Evolutionary conservation across 257 asterid species (phyloP).

Genomic region (Apocynum venetum): DNA sequence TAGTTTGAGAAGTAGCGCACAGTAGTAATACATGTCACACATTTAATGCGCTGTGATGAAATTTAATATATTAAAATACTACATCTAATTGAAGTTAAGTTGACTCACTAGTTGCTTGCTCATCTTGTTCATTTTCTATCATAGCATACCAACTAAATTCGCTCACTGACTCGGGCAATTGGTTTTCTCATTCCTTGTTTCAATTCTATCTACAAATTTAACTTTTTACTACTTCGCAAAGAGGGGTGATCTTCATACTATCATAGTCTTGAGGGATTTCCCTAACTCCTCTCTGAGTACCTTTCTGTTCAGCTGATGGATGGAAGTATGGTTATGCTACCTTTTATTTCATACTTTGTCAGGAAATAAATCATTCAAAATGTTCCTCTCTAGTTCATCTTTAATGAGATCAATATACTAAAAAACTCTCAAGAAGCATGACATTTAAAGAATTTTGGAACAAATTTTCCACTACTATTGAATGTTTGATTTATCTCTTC

Average conservation of each 20-base stretch:
- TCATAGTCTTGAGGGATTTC: neutral
- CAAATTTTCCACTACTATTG: neutral
- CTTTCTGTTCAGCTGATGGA: neutral
- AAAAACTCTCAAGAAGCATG: neutral
- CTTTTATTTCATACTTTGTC: neutral
- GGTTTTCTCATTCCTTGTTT: neutral
- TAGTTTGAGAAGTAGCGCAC: neutral
- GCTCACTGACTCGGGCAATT: neutral
- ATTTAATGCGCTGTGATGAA: too few species aligned
- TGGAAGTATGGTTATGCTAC: neutral
- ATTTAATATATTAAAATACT: neutral
- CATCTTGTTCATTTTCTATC: neutral
- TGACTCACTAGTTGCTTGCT: neutral
- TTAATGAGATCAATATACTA: neutral
- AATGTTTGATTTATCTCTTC: neutral
- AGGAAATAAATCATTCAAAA: neutral
- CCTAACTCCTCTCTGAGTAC: neutral
- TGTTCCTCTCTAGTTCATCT: neutral
- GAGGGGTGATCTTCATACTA: neutral
- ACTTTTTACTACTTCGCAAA: neutral
- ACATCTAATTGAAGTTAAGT: neutral
- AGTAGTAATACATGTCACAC: neutral
- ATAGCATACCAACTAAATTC: neutral
- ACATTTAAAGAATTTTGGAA: neutral
- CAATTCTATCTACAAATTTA: neutral